Evolutionary conservation across 2,329 filamentous ascomycete genomes (phyloP).

Genomic region (Fusarium xylarioides): DNA sequence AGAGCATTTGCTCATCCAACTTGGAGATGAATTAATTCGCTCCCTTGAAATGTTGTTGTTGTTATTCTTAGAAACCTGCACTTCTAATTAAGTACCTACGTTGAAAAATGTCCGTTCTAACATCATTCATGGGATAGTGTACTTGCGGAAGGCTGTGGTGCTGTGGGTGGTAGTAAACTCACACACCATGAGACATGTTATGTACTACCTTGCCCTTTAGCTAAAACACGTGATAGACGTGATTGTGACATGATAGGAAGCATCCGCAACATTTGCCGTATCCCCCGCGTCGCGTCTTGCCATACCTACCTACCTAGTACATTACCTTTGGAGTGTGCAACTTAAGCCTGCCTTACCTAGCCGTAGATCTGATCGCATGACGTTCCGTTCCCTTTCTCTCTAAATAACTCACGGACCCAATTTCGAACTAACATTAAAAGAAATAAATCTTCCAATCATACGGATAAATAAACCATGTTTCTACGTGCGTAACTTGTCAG

Average conservation of each 20-base stretch:
- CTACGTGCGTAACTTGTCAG: not conserved
- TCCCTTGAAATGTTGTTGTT: not conserved
- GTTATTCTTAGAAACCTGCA: not conserved
- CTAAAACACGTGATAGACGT: not conserved
- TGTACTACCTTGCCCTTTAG: not conserved
- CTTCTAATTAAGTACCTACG: not conserved
- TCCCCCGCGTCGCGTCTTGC: constrained; percentile 25
- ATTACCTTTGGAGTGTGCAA: not conserved
- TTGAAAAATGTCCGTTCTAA: not conserved
- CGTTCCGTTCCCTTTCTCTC: not conserved
- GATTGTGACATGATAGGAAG: not conserved
- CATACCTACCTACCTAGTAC: not conserved
- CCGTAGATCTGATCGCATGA: constrained; percentile 9
- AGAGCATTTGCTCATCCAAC: not conserved
- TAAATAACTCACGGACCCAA: not conserved
- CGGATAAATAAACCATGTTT: not conserved
- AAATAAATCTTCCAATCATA: not conserved
- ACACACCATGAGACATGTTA: not conserved
- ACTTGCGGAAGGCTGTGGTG: not conserved
- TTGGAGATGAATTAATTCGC: not conserved
- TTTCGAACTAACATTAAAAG: not conserved
- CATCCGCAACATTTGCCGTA: not conserved
- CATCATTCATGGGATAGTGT: not conserved
- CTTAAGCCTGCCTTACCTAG: not conserved
- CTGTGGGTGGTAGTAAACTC: not conserved